Percentiles rank a stretch among this genome's conserved stretches.
Evolutionary conservation across 768 basidiomycete genomes (phyloP).

Genomic region (Pisolithus albus): DNA sequence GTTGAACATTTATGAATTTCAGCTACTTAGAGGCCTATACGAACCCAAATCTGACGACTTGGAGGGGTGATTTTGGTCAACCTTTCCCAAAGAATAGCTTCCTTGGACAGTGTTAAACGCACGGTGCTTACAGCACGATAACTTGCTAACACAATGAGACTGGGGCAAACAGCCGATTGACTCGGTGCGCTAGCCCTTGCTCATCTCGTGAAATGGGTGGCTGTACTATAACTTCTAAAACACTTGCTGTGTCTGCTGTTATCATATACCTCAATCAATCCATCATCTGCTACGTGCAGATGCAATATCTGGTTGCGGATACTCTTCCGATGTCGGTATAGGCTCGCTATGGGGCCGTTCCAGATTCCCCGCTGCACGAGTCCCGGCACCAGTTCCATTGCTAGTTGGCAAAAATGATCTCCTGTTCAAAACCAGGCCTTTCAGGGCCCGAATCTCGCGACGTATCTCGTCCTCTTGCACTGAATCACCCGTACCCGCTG

Average conservation of each 20-base stretch:
- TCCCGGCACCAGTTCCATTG: background rate
- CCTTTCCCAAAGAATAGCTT: slow-evolving; percentile 46
- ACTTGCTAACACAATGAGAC: background rate
- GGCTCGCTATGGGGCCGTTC: slow-evolving; percentile 6
- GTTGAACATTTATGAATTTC: slow-evolving; percentile 2
- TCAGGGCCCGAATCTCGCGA: slow-evolving; percentile 69
- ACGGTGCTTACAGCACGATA: background rate
- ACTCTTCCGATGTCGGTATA: background rate
- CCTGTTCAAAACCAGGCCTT: slow-evolving; percentile 75
- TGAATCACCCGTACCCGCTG: slow-evolving; percentile 15
- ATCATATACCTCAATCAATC: too few relatives aligned
- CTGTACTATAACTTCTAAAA: too few relatives aligned
- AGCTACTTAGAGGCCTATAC: slow-evolving; percentile 66
- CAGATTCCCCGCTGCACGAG: background rate
- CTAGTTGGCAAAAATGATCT: slow-evolving; percentile 26
- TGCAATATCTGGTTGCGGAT: background rate
- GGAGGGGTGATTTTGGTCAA: slow-evolving; percentile 39
- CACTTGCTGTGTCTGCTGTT: too few relatives aligned
- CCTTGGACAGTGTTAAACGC: slow-evolving; percentile 33
- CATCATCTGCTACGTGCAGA: too few relatives aligned
- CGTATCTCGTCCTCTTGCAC: slow-evolving; percentile 62
- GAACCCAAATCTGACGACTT: slow-evolving; percentile 45
- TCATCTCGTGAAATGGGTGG: too few relatives aligned
- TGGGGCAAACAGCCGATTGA: too few relatives aligned
- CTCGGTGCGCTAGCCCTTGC: too few relatives aligned